phyloP scores from a whole-genome alignment of 139 green algal species.

The Volvox reticuliferus region DNA sequence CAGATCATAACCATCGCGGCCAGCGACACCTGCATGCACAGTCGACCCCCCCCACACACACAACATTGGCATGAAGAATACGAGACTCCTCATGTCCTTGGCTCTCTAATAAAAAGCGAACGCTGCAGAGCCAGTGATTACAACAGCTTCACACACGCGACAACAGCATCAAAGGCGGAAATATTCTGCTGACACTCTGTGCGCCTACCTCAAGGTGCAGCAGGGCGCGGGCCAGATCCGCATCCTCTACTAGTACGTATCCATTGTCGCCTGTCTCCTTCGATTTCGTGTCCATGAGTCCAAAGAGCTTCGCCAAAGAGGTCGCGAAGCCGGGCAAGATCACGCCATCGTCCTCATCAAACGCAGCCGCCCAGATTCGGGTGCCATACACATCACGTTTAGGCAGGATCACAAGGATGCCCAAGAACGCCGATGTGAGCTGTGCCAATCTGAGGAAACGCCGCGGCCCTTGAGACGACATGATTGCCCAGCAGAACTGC shows the following conservation, averaged over 20 bases:
- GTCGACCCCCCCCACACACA: not conserved
- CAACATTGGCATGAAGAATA: not conserved
- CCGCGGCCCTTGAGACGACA: not conserved
- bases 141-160: not conserved
- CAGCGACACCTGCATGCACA: slow-evolving; percentile 13
- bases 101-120: not conserved
- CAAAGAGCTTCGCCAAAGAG: not conserved
- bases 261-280: not conserved
- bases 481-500: slow-evolving; percentile 1
- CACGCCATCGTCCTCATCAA: not conserved
- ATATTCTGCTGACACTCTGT: no score
- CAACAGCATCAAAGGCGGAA: not conserved
- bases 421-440: not conserved
- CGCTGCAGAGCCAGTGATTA: not conserved
- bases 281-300: not conserved
- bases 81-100: not conserved
- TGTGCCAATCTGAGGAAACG: not conserved
- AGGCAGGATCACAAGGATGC: not conserved
- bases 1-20: slow-evolving; percentile 1
- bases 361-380: not conserved
- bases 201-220: not conserved
- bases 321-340: not conserved
- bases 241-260: not conserved
- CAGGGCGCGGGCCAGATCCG: not conserved
- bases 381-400: not conserved